Percentiles rank a stretch among this genome's conserved stretches.
Conservation (phyloP, 2,329 filamentous ascomycete genomes). For the Fusarium sp. region DNA sequence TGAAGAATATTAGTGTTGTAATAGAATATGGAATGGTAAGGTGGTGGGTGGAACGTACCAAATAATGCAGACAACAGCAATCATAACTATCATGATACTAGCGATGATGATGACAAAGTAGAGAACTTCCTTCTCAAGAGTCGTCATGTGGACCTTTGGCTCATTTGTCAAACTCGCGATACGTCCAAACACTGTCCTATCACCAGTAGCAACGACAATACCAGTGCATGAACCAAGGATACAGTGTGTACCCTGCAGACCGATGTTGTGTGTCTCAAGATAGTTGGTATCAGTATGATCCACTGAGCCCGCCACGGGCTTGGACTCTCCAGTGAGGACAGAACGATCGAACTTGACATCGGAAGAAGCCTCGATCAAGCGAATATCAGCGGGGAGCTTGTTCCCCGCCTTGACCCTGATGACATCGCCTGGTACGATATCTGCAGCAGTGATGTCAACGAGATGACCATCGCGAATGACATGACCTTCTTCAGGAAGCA, state of each 20-base stretch:
- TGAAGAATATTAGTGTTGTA: fast-evolving
- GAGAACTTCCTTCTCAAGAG: conserved; percentile 76
- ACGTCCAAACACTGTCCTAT: conserved; percentile 77
- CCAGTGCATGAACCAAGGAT: conserved; percentile 73
- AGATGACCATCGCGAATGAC: neutral
- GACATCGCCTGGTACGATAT: neutral
- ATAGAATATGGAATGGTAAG: fast-evolving
- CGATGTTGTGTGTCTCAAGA: conserved; percentile 75
- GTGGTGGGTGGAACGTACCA: conserved; percentile 46
- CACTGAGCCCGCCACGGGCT: neutral
- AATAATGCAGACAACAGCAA: conserved; percentile 67
- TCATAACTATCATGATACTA: conserved; percentile 73
- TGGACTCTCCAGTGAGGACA: conserved; percentile 1
- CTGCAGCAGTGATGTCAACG: neutral
- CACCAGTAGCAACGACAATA: conserved; percentile 76
- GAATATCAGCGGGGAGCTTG: conserved; percentile 4
- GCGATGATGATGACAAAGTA: conserved; percentile 78
- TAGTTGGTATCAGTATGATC: conserved; percentile 6
- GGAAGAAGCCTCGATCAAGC: neutral
- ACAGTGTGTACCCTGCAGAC: conserved; percentile 82
- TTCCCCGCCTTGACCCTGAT: neutral
- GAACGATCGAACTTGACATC: conserved; percentile 5
- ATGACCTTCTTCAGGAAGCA: neutral
- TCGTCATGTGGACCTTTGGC: conserved; percentile 73
- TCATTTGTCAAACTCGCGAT: conserved; percentile 78